Base-by-base conservation (phyloP, 2,329 filamentous ascomycete species). In the Neurospora sp. region DNA sequence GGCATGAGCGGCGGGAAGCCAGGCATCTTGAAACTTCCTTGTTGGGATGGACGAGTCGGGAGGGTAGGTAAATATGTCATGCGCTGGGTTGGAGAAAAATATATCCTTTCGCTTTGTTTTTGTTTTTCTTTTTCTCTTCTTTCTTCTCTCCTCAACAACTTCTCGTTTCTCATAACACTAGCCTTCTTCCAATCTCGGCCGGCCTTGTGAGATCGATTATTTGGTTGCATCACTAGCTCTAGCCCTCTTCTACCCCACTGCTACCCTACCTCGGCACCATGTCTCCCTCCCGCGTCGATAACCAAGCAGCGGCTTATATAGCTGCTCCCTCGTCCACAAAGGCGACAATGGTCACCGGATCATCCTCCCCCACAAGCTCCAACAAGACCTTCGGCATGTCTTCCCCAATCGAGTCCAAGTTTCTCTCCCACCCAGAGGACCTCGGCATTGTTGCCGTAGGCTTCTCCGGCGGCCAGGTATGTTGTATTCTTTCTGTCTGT, bases 381-480 rank as follows among this genome's bases (percentile, higher is more conserved):
- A 67, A 68, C 66, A 70, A 69, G 8, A 70, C 66, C 38, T 75
- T 75, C 68, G 75, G 74, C 73, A 85, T 86, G 83, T 83, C 85
- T 76, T 86, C 84, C 68, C 84, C 84, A 69, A 83, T 87, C 74
- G 79, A 82, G 74, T 85, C 84, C 79, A 93, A 91, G 78, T 98
- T 97, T 83, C 90, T 98, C 75, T 85, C 90, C 73, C 86, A 90
- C 78, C 87, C 89, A 39, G 86, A 92, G 77, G 90, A 98, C 77
- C 86, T 99, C 73, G 96, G 95, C 72, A 87, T 99, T 70, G 93
- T 98, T 43, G 93, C 95, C 67, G 96, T 98, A 43, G 95, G 95
- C 73, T 99, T 98, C 84, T 97, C 93, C 69, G 95, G 95, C 74
- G 96, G 96, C 70, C 96, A 97, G 88, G 93, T 96, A 88, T 76